These are phyloP conservation scores for Diplodia scrobiculata DNA, from an alignment of 2,329 filamentous ascomycete species.

Conservation along the genomic window DNA sequence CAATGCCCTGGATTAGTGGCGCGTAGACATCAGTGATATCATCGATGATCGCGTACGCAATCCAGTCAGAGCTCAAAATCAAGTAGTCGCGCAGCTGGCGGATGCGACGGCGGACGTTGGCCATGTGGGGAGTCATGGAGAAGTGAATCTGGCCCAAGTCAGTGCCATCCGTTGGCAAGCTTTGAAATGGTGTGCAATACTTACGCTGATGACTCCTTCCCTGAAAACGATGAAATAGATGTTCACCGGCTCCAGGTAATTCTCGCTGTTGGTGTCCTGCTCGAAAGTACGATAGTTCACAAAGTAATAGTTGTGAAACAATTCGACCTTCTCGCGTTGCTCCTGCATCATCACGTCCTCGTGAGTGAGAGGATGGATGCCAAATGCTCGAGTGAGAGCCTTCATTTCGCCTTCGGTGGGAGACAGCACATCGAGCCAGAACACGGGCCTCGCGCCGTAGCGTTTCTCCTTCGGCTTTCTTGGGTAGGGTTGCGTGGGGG, in stretches of 20 bases:
- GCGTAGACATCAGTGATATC: constrained; percentile 97
- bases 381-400: constrained; percentile 85
- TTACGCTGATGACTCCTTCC: constrained; percentile 78
- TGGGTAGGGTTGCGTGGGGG: constrained; percentile 45
- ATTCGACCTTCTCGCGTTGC: constrained; percentile 93
- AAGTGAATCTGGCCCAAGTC: constrained; percentile 71
- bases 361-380: constrained; percentile 90
- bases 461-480: constrained; percentile 44
- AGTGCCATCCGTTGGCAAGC: background rate
- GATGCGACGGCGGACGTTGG: constrained; percentile 91
- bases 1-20: constrained; percentile 87
- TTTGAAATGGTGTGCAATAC: constrained; percentile 6
- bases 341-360: constrained; percentile 98
- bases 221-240: constrained; percentile 97
- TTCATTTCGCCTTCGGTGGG: constrained; percentile 97
- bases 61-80: constrained; percentile 93
- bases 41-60: constrained; percentile 96
- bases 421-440: constrained; percentile 91
- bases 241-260: constrained; percentile 93
- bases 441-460: constrained; percentile 80
- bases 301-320: constrained; percentile 98
- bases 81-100: constrained; percentile 93
- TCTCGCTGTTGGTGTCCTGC: constrained; percentile 83
- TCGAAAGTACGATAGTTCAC: constrained; percentile 98
- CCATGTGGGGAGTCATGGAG: constrained; percentile 90